Percentiles rank a stretch among this genome's conserved stretches.
Conservation (phyloP, 306 rosid species). For the Medicago lupulina region DNA sequence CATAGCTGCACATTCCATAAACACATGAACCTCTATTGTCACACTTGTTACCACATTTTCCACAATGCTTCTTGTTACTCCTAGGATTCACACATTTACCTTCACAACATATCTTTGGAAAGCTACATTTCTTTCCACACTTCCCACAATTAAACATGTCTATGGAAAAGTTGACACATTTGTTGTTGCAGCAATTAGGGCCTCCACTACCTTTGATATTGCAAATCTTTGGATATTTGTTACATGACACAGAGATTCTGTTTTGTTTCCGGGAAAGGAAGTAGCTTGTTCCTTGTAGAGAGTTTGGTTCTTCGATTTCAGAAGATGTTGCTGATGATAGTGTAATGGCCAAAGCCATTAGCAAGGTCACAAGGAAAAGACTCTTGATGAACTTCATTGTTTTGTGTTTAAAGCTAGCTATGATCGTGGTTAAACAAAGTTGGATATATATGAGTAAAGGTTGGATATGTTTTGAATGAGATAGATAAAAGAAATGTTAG, state of each 20-base stretch:
- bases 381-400: conserved; percentile 48
- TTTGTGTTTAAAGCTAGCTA: background rate
- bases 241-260: conserved; percentile 45
- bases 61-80: conserved; percentile 59
- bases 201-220: conserved; percentile 48
- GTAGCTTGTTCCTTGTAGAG: conserved; percentile 46
- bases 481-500: conserved; percentile 14
- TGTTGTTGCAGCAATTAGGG: conserved; percentile 55
- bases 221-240: conserved; percentile 57
- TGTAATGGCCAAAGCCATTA: conserved; percentile 52
- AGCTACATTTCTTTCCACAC: conserved; percentile 70
- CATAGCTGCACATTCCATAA: conserved; percentile 74
- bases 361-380: conserved; percentile 48
- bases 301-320: conserved; percentile 2
- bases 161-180: conserved; percentile 50
- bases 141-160: conserved; percentile 65
- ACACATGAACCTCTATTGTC: conserved; percentile 45
- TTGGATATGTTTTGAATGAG: conserved; percentile 38
- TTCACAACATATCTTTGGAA: conserved; percentile 58
- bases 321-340: conserved; percentile 42
- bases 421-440: background rate
- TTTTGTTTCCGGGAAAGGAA: conserved; percentile 29
- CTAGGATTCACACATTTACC: conserved; percentile 66
- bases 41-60: conserved; percentile 69
- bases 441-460: background rate